Evolutionary conservation across 2,329 filamentous ascomycete species (phyloP).

Genomic region (Ophiostoma novo-ulmi): DNA sequence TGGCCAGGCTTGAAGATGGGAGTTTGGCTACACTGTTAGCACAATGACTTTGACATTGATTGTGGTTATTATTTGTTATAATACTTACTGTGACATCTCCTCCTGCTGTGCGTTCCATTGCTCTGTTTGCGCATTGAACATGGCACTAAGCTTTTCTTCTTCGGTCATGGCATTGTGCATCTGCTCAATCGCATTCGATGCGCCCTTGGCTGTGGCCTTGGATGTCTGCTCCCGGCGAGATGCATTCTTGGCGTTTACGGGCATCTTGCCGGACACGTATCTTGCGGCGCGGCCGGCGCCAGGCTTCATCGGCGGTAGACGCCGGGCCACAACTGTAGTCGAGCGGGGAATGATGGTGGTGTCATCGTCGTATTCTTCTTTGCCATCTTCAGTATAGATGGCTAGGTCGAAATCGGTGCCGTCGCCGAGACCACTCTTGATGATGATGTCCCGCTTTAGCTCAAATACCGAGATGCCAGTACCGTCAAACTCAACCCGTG

Average conservation of each 20-base stretch:
- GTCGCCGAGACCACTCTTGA: slow-evolving; percentile 86
- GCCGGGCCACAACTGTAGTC: slow-evolving; percentile 84
- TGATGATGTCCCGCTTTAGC: slow-evolving; percentile 97
- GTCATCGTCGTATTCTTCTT: slow-evolving; percentile 95
- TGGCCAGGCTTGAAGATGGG: slow-evolving; percentile 55
- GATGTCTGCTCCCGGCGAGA: slow-evolving; percentile 59
- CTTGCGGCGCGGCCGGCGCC: slow-evolving; percentile 87
- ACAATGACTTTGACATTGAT: not conserved
- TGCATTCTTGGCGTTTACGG: slow-evolving; percentile 76
- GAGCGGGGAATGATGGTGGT: slow-evolving; percentile 95
- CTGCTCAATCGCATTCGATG: slow-evolving; percentile 54
- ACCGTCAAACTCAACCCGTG: slow-evolving; percentile 92
- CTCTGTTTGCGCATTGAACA: slow-evolving; percentile 83
- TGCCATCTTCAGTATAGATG: slow-evolving; percentile 87
- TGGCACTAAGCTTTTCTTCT: slow-evolving; percentile 87
- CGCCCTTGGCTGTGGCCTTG: slow-evolving; percentile 55
- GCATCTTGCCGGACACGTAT: slow-evolving; percentile 96
- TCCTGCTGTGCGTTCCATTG: slow-evolving; percentile 93
- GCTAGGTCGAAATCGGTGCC: slow-evolving; percentile 94
- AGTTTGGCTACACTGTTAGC: slow-evolving; percentile 46
- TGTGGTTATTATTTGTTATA: not conserved
- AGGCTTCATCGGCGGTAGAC: slow-evolving; percentile 75
- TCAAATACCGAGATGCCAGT: slow-evolving; percentile 98
- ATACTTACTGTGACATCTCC: slow-evolving; percentile 72
- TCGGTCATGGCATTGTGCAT: slow-evolving; percentile 81